Base-by-base conservation (phyloP, 169 alveolate species). In the Plasmodium inui region DNA sequence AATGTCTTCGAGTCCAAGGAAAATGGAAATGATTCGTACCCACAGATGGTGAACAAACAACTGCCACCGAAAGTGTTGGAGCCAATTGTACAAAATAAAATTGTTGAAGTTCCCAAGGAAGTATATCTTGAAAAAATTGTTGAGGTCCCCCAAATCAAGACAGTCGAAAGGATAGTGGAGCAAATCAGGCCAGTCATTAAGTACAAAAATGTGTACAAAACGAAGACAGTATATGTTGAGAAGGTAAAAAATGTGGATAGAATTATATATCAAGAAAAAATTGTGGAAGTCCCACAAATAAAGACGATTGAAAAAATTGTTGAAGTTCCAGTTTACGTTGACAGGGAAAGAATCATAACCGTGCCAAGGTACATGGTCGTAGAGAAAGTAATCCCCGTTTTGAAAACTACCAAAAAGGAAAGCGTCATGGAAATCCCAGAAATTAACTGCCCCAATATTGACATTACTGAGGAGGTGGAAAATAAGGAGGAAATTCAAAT, bases 251-350 rank as follows among this genome's bases (percentile, higher is more conserved):
- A 96, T 94, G 97, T 96, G 67, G 97, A 97, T 41, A 93, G 78
- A 71, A 95, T 96, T 32, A 93, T 94, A 50, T 96, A 96, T 92
- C 96, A 96, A 81, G 98, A 96, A 84, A 96, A 96, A 95, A 96
- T 96, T 95, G 93, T 96, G 72, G 98, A 96, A 95, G 98, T 96
- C 9, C 98, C 98, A 37, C 98, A 96, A 94, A 94, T 96, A 70
- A 95, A 96, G 82, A 95, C 96, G 82, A 96, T 96, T 41, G 98
- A 96, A 92, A 96, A 95, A 94, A 95, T 95, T 53, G 98, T 96
- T 41, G 98, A 96, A 71, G 98, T 96, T n/a, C 98, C 98, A 32
- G 97, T 95, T 61, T 82, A 95, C 83, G 97, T 96, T 30, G 80
- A 94, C 57, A 96, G 95, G 95, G 98, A 96, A 96, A 93, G 94